Base-by-base conservation (phyloP, 2,329 filamentous ascomycete genomes). In the Cryphonectria radicalis region DNA sequence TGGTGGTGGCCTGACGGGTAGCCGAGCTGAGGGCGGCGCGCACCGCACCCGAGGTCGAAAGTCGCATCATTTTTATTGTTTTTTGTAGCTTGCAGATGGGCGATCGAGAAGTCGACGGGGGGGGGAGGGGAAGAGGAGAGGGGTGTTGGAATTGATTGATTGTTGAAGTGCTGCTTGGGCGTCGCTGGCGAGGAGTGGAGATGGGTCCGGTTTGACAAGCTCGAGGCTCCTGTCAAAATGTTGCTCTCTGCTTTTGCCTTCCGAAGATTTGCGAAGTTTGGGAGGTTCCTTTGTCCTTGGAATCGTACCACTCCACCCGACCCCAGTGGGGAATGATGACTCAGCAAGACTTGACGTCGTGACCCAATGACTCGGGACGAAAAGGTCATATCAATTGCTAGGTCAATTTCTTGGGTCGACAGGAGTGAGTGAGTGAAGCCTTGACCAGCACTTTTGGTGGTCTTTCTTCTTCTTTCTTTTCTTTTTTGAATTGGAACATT, bases 21-120 rank as follows among this genome's bases (percentile, higher is more conserved):
- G 83, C 82, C 70, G 80, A 78, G 76, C 78, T 74, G 74, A 80
- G 78, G 76, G 82, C 80, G 81, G 81, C 81, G 81, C 80, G 87
- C 82, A 88, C 82, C 79, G 87, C 80, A 76, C 84, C 84, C 76
- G 86, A 83, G 76, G 85, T 83, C 76, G 83, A 81, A 77, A 85
- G 84, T 82, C 87, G 87, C 82, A 88, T 83, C 87, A 88, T 89
- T 76, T 78, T 14, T 57, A 68, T 70, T 67, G 55, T 59, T 57
- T 35, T 57, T 57, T 42, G 11, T 40, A 42, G 66, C 59, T 59
- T 67, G 42, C 42, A 46, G 59, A 53, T 57, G 42, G 65, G 43
- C 68, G 68, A 66, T 62, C 32, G 46, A 70, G 70, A 71, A 66
- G 60, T 73, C 60, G 72, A 65, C 62, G 65, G 68, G 28, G n/a